Base-by-base conservation (phyloP, 305 asterid genomes). In the Petunia hybrid region DNA sequence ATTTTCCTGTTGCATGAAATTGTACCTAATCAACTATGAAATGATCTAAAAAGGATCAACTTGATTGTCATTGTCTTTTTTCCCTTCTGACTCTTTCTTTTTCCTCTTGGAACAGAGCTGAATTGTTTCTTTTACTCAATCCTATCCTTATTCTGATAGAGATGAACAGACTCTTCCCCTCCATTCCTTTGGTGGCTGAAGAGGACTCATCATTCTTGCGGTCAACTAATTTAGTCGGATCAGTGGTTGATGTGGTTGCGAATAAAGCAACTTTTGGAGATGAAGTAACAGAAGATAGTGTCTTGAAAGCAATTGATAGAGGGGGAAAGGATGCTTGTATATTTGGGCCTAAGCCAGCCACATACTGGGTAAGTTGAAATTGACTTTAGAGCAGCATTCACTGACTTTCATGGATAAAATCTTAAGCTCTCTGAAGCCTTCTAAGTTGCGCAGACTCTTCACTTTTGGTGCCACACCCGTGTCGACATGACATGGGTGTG, bases 131-230 rank as follows among this genome's bases (percentile, higher is more conserved):
- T 78, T 45, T 79, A 6, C 46, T 73, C 22, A 12, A 64, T 13
- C 61, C 51, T 41, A 39, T 36, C 64, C 67, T 46, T 80, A 8
- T 14, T 12, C 75, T 79, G 84, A 80, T 86, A 95, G 99, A 95
- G 86, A 82, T 95, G 93, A 78, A 89, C 85, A 87, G 83, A 79
- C 86, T 85, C 40, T 95, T 89, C 89, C 98, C 99, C 59, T 87
- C 91, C 36, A 93, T 92, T 82, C 98, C 98, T 38, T 83, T 95
- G 91, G 97, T 95, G 69, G 99, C 99, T 4, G 98, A 95, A 86
- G 99, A 95, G 90, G 99, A 95, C 82, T 95, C 98, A 0, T 88
- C 90, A n/a, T 95, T 90, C 70, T 85, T 95, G 80, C 92, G 93
- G 76, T 87, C 92, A 77, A 95, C 91, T 84, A 92, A 92, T 90